Conservation (phyloP, 305 asterid genomes). For the Fraxinus platypoda region DNA sequence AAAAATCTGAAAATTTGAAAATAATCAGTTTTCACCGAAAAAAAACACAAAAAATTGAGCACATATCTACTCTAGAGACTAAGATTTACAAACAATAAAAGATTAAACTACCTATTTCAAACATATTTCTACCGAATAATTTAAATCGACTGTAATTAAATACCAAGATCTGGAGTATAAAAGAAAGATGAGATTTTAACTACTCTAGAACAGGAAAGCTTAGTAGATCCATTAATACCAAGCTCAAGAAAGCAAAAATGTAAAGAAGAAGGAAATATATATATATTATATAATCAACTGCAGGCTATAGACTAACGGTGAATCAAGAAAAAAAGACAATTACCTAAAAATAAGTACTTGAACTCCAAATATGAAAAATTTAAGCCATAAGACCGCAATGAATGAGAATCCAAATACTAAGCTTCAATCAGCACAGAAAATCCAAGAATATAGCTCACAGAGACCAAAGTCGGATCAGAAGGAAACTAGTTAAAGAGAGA, state of each 20-base stretch:
- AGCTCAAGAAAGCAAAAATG: background rate
- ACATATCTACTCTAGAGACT: background rate
- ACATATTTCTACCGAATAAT: background rate
- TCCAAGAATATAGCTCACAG: background rate
- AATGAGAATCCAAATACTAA: background rate
- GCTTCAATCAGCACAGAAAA: background rate
- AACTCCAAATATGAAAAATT: background rate
- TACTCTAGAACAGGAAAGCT: background rate
- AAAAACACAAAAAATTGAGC: background rate
- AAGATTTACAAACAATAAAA: background rate
- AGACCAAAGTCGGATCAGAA: constrained; percentile 11
- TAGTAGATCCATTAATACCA: background rate
- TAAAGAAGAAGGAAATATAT: background rate
- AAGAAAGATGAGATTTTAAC: background rate
- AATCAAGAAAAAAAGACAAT: background rate
- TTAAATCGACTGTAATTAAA: background rate
- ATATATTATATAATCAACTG: background rate
- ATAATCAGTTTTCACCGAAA: background rate
- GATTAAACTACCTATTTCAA: background rate
- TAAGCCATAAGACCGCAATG: background rate
- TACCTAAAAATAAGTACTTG: background rate
- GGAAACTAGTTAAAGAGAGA: constrained; percentile 14
- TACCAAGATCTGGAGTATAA: background rate
- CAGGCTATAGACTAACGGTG: background rate
- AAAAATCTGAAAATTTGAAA: constrained; percentile 17